Conservation (phyloP, 148 eudicot genomes). For the Oxyria digyna region DNA sequence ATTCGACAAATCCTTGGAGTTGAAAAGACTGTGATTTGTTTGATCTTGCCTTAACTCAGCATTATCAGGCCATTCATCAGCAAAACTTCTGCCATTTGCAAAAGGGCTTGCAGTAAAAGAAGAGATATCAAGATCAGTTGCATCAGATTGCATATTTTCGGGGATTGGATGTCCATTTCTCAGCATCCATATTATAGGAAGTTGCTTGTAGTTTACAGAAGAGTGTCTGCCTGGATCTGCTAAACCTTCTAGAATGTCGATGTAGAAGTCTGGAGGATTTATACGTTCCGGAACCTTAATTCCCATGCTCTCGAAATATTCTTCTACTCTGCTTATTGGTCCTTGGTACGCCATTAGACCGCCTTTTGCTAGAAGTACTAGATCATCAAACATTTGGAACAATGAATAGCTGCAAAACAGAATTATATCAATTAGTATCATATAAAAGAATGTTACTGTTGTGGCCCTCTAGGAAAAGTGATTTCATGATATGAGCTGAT, state of each 20-base stretch:
- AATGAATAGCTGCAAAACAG: constrained; percentile 17
- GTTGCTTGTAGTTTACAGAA: constrained; percentile 4
- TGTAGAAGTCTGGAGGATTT: constrained; percentile 16
- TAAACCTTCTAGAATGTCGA: constrained; percentile 17
- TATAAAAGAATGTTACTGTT: no score
- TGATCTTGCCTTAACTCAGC: neutral
- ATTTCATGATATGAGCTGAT: no score
- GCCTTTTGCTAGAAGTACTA: constrained; percentile 15
- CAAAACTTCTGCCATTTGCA: neutral
- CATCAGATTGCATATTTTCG: constrained; percentile 5
- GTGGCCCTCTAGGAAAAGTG: no score
- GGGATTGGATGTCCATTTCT: constrained; percentile 14
- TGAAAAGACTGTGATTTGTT: neutral
- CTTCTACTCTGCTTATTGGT: constrained; percentile 8
- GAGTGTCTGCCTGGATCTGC: neutral
- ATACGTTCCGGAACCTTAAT: constrained; percentile 14
- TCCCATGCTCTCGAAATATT: constrained; percentile 11
- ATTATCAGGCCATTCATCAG: constrained; percentile 8
- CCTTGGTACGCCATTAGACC: constrained; percentile 18
- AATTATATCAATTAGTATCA: no score
- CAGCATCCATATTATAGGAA: constrained; percentile 15
- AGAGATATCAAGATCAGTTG: neutral
- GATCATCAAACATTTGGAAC: constrained; percentile 19
- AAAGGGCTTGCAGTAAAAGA: neutral
- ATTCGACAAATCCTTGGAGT: constrained; percentile 10